A percentile compares a stretch with the other conserved stretches of the same genome.
phyloP scores from a whole-genome alignment of 345 rosid species.

The Acer campestre region DNA sequence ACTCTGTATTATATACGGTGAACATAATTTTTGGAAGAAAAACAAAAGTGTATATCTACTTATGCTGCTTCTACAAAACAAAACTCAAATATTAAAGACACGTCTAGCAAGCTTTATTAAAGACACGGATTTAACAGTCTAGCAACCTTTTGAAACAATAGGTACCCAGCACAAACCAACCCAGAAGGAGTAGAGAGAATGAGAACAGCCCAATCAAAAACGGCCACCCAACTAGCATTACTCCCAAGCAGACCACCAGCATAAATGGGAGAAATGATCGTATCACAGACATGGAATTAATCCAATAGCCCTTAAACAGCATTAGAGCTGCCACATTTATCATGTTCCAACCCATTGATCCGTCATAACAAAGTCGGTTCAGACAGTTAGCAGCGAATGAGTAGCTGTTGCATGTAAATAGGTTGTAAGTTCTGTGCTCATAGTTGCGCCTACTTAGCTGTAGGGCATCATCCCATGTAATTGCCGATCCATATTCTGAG shows the following conservation, averaged over 20 bases:
- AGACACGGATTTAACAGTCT: conserved; percentile 44
- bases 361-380: conserved; percentile 69
- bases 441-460: conserved; percentile 48
- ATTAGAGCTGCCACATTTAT: conserved; percentile 63
- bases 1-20: conserved; percentile 14
- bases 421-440: conserved; percentile 79
- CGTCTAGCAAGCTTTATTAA: conserved; percentile 42
- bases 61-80: conserved; percentile 12
- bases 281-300: conserved; percentile 50
- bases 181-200: conserved; percentile 57
- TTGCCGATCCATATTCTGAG: conserved; percentile 64
- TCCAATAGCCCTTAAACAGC: conserved; percentile 72
- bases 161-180: conserved; percentile 70
- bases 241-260: conserved; percentile 59
- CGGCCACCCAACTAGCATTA: conserved; percentile 73
- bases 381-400: conserved; percentile 81
- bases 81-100: conserved; percentile 5
- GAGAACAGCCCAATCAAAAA: conserved; percentile 73
- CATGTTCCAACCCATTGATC: conserved; percentile 94
- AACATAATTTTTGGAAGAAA: conserved; percentile 19
- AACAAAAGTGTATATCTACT: not conserved
- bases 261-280: conserved; percentile 76
- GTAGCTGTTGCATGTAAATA: conserved; percentile 92
- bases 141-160: conserved; percentile 60
- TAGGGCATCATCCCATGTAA: conserved; percentile 87